Evolutionary conservation across 2,329 filamentous ascomycete species (phyloP), one percentile per base, ranked within the genome.

Genomic region (Aspergillus pseudoterreus): DNA sequence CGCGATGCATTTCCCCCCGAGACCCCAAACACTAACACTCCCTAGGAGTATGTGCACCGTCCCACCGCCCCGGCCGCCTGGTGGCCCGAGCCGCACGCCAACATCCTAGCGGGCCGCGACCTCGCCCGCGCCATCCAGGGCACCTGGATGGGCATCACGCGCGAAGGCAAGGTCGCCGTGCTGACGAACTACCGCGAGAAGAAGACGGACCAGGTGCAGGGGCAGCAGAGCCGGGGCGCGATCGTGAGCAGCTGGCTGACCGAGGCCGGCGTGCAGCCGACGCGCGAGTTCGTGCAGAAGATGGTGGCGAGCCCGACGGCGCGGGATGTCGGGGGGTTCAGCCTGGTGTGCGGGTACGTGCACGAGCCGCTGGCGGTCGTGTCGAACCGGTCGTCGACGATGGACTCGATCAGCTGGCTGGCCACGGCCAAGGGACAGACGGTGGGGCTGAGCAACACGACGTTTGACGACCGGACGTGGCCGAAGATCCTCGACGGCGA

Each of bases 121-220:
- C 73, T 85, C 10, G 79, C 83, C 44, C 79, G 83, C 22, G 65
- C 76, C 12, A 78, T 75, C 36, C 80, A 82, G 49, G 83, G 83
- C 19, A 86, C 83, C 53, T 86, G 83, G 83, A 78, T 86, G 44
- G 83, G 82, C 17, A 73, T 86, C 51, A 85, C 82, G 8, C 76
- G 72, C 30, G 75, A 83, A 56, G 83, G 83, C 24, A 81, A 82
- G 51, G 64, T 86, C 43, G 82, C 82, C 2, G 79, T 84, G 5
- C 73, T 86, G 30, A 86, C 83, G 45, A 86, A 86, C 66, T 86
- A 83, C 63, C 80, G 81, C 36, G 83, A 85, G 64, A 70, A 78
- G 24, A 69, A 71, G 21, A 69, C 77, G 15, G 66, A 77, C 22
- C 64, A 74, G 42, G 75, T 77, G 17, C 68, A 73, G 5, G 78